Base-by-base conservation (phyloP, 2,329 filamentous ascomycete species). In the Curvularia hawaiiensis region DNA sequence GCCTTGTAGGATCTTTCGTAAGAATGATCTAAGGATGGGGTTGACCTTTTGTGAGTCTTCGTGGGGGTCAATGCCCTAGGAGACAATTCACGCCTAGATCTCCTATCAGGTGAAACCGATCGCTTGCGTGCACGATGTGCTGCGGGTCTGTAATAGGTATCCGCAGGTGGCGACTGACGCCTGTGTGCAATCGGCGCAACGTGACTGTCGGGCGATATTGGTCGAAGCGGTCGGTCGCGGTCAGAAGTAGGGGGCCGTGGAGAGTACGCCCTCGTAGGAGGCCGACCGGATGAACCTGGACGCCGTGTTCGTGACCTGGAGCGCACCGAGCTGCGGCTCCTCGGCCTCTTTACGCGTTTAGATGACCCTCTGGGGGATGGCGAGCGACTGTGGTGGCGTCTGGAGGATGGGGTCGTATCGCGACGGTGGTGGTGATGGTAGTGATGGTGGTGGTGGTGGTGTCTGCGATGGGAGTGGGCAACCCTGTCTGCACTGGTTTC, bases 141-240 rank as follows among this genome's bases (percentile, higher is more conserved):
- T 38, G 69, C 68, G 22, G 67, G 64, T 52, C 70, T 64, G 61
- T 78, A 77, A 51, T 72, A 66, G 30, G 75, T 77, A 44, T 79
- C 77, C 58, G 62, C 66, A 14, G 79, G 80, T 14, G 68, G 75
- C 35, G 79, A 80, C 54, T 77, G 77, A 46, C 74, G 77, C 40
- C 75, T 77, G 54, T 67, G 62, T 12, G 71, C 54, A 8, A 64
- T 56, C 0, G 62, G 48, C 33, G 71, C 71, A 28, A 76, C 66
- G 63, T 78, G 76, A 26, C 70, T 65, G 57, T 75, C 73, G 51
- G 76, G 75, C 18, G 77, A 75, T 24, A 65, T 67, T 50, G 74
- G 68, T 55, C 71, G 70, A 54, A 69, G 58, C 14, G 65, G 59
- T 61, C 70, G 68, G 51, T 77, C 73, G 60, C 67, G 70, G 49